A percentile compares a stretch with the other conserved stretches of the same genome.
These are phyloP conservation scores for Bassia scoparia DNA, from an alignment of 148 eudicot species.

Conservation along the genomic window DNA sequence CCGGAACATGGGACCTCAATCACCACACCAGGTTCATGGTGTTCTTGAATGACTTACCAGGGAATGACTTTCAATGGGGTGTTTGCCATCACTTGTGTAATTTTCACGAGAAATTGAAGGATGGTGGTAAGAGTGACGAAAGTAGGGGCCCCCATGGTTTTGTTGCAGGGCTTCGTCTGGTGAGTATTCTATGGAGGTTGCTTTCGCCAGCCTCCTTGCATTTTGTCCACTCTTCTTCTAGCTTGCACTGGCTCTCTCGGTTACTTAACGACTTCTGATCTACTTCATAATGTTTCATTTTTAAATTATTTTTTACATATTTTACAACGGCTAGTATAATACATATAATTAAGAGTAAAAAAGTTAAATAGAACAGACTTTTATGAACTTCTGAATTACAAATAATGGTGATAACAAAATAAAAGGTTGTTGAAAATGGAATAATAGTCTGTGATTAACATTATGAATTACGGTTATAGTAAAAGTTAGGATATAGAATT, in stretches of 20 bases:
- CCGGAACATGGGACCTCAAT: neutral
- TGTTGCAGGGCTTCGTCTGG: slow-evolving; percentile 49
- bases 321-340: no score
- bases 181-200: slow-evolving; percentile 57
- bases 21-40: slow-evolving; percentile 48
- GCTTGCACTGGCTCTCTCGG: slow-evolving; percentile 85
- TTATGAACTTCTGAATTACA: no score
- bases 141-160: slow-evolving; percentile 41
- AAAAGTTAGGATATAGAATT: no score
- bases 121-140: slow-evolving; percentile 34
- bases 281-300: no score
- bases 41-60: slow-evolving; percentile 58
- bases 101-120: slow-evolving; percentile 24
- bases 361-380: no score
- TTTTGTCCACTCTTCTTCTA: slow-evolving; percentile 72
- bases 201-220: slow-evolving; percentile 46
- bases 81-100: slow-evolving; percentile 33
- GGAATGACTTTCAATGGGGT: slow-evolving; percentile 65
- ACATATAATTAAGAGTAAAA: no score
- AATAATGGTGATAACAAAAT: no score
- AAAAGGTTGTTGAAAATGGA: no score
- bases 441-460: no score
- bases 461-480: no score
- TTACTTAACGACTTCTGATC: no score
- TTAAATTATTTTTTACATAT: no score